phyloP scores from a whole-genome alignment of 1,139 yeast species.

The Lodderomyces margitis region DNA sequence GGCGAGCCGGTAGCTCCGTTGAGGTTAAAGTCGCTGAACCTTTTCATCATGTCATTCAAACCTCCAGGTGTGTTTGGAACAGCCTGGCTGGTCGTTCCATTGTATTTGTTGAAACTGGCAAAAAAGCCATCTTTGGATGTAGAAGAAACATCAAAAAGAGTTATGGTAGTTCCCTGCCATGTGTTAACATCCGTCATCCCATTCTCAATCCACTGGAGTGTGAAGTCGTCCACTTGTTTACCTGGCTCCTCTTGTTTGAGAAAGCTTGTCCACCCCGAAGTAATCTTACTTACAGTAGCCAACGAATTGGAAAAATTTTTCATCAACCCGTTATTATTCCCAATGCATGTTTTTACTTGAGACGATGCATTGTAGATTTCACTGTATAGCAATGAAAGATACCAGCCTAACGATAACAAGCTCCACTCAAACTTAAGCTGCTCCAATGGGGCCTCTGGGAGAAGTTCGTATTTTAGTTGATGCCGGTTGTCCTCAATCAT shows the following conservation, averaged over 20 bases:
- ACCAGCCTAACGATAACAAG: conserved; percentile 71
- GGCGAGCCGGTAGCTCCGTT: conserved; percentile 24
- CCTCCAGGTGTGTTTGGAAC: conserved; percentile 39
- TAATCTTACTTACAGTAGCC: conserved; percentile 44
- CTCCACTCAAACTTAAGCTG: conserved; percentile 62
- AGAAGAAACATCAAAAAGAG: conserved; percentile 56
- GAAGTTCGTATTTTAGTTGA: conserved; percentile 32
- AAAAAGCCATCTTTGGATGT: conserved; percentile 39
- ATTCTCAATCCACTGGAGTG: conserved; percentile 22
- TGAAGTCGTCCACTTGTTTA: conserved; percentile 5
- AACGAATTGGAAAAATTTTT: conserved; percentile 41
- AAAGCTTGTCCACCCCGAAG: conserved; percentile 40
- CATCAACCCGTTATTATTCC: conserved; percentile 19
- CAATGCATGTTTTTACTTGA: conserved; percentile 12
- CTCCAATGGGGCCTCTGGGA: conserved; percentile 42
- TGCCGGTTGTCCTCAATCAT: conserved; percentile 20
- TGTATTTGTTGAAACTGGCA: conserved; percentile 23
- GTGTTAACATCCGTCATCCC: conserved; percentile 37
- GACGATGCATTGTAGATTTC: conserved; percentile 52
- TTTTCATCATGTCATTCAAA: conserved; percentile 51
- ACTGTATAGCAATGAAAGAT: conserved; percentile 66
- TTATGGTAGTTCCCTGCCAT: conserved; percentile 67
- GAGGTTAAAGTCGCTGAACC: conserved; percentile 46
- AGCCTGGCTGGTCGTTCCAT: conserved; percentile 15
- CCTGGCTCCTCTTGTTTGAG: conserved; percentile 17